phyloP scores from a whole-genome alignment of 176 grass and related monocot species.

The Olyra latifolia region DNA sequence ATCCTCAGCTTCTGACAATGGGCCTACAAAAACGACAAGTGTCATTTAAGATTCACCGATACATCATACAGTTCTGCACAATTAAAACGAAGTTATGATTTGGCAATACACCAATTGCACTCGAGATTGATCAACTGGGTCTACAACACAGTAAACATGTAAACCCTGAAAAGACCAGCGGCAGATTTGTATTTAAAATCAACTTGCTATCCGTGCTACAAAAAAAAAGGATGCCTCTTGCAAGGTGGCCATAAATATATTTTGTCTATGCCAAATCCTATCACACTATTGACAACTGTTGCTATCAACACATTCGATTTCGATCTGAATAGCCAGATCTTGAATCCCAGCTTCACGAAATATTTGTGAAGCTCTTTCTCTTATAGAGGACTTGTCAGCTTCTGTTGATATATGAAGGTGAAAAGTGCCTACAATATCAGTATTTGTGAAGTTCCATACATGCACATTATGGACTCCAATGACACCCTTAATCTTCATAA shows the following conservation, averaged over 20 bases:
- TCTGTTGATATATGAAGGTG: constrained; percentile 65
- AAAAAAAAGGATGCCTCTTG: background rate
- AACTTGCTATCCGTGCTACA: constrained; percentile 22
- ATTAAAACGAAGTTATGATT: background rate
- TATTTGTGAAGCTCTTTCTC: constrained; percentile 55
- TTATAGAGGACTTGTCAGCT: constrained; percentile 56
- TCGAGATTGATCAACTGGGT: constrained; percentile 3
- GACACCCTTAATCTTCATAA: constrained; percentile 67
- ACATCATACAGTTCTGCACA: background rate
- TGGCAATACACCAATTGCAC: background rate
- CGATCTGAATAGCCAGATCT: constrained; percentile 83
- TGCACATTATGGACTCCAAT: constrained; percentile 68
- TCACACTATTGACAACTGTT: constrained; percentile 25
- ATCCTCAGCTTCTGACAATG: background rate
- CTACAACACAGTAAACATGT: background rate
- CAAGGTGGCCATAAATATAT: constrained; percentile 23
- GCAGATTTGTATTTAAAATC: constrained; percentile 24
- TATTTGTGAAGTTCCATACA: constrained; percentile 97
- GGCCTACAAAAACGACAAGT: background rate
- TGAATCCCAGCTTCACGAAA: constrained; percentile 75
- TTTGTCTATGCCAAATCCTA: constrained; percentile 42
- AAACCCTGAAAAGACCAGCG: background rate
- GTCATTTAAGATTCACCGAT: background rate
- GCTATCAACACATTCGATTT: constrained; percentile 71
- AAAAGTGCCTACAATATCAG: constrained; percentile 80